Conservation (phyloP, 257 asterid genomes). For the Petunia axillaris region DNA sequence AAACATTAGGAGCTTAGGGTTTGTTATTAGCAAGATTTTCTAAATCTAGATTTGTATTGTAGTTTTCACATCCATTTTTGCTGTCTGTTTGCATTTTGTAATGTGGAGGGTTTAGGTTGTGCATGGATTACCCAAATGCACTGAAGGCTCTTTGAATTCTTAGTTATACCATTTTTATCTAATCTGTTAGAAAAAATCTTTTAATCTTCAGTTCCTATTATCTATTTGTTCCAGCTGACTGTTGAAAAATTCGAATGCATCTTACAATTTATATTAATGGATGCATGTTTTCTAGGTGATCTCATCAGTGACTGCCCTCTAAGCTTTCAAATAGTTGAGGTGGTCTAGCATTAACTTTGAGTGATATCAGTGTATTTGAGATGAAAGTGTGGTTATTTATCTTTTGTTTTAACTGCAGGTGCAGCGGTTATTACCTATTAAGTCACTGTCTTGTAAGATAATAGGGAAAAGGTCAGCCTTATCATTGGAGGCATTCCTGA, state of each 20-base stretch:
- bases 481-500: constrained; percentile 48
- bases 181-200: not conserved
- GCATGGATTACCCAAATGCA: not conserved
- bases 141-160: not conserved
- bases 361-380: not conserved
- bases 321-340: not conserved
- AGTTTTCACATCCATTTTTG: not conserved
- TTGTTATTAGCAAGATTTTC: not conserved
- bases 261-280: not conserved
- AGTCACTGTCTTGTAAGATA: constrained; percentile 46
- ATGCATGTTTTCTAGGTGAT: constrained; percentile 11
- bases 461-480: constrained; percentile 42
- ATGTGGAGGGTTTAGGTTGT: not conserved
- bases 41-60: not conserved
- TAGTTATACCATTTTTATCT: not conserved
- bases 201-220: not conserved
- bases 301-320: not conserved
- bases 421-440: constrained; percentile 36
- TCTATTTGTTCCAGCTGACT: not conserved
- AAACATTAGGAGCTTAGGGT: not conserved
- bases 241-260: not conserved
- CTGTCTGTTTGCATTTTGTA: not conserved
- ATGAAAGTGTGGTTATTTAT: not conserved
- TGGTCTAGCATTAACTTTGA: not conserved
- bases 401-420: constrained; percentile 34